Base-by-base conservation (phyloP, 768 basidiomycete genomes). In the Kwoniella sp. region DNA sequence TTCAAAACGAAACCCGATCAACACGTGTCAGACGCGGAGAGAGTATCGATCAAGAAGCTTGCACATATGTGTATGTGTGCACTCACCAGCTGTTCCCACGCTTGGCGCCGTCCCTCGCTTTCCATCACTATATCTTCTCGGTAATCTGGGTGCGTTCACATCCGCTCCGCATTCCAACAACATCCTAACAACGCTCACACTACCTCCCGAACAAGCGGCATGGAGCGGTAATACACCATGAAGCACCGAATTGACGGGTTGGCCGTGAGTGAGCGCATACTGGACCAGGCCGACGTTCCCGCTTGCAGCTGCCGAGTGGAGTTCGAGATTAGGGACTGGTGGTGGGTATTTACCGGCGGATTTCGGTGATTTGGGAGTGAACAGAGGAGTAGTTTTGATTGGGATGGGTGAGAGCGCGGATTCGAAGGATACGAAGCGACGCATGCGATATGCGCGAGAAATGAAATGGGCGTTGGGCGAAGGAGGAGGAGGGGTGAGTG, bases 171-270 rank as follows among this genome's bases (percentile, higher is more conserved):
- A 83, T 65, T 96, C 91, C 73, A 99, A 89, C 50, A 99, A 82
- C 68, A 94, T 84, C 72, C 87, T 86, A 44, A 98, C 92, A 48
- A 97, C 90, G 61, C 88, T 85, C 60, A 90, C 90, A 75, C 87
- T 90, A 1, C 96, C 96, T 24, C 91, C 91, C 0, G 92, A 90
- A 70, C 88, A 90, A 1, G 95, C 96, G 2, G 92, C 94, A 77
- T 99, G 96, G 9, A 99, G 84, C 2, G 96, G 94, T n/a, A 96
- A 87, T 2, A 99, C 90, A 36, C 96, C 96, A 76, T 95, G 91
- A 57, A 97, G 85, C 30, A 96, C 91, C 4, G 92, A 90, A 80
- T 99, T 97, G 80, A 95, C 87, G 10, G 96, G 95, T 73, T 98
- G 96, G 8, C 95, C 95, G 72, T 94, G 89, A 1, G 88, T 86